phyloP scores from a whole-genome alignment of 148 eudicot genomes.

The Chenopodium suecicum region DNA sequence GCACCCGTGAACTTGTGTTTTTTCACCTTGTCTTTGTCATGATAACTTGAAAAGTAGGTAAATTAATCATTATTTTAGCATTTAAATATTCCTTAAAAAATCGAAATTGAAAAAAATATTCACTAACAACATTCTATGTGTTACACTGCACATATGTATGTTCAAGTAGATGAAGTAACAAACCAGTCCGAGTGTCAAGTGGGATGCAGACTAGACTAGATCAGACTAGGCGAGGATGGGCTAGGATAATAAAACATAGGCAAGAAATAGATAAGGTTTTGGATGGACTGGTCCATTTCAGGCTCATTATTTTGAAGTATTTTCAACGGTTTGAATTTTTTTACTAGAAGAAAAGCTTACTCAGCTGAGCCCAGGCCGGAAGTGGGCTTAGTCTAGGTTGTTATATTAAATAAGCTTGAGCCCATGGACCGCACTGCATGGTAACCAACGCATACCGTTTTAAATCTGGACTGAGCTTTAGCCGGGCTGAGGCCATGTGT shows the following conservation, averaged over 20 bases:
- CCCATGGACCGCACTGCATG: not conserved
- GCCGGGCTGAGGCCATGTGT: too few species aligned
- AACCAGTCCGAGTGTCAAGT: not conserved
- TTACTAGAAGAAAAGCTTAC: not conserved
- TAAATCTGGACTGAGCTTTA: not conserved
- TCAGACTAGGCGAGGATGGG: not conserved
- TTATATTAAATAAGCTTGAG: not conserved
- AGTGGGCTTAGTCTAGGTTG: not conserved
- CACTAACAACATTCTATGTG: not conserved
- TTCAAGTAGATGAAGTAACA: not conserved
- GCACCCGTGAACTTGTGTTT: conserved; percentile 32
- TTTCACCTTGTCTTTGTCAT: not conserved
- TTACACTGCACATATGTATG: not conserved
- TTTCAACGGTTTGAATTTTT: not conserved
- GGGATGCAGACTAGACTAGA: not conserved
- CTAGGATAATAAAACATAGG: not conserved
- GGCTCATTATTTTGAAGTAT: not conserved
- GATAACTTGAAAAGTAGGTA: not conserved
- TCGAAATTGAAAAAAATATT: not conserved
- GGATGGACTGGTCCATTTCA: not conserved
- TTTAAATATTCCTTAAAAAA: not conserved
- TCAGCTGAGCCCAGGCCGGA: not conserved
- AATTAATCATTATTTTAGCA: too few species aligned
- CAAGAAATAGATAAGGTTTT: not conserved
- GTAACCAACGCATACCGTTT: not conserved